phyloP scores from a whole-genome alignment of 1,284 basidiomycete genomes.

The Kwoniella shivajii region DNA sequence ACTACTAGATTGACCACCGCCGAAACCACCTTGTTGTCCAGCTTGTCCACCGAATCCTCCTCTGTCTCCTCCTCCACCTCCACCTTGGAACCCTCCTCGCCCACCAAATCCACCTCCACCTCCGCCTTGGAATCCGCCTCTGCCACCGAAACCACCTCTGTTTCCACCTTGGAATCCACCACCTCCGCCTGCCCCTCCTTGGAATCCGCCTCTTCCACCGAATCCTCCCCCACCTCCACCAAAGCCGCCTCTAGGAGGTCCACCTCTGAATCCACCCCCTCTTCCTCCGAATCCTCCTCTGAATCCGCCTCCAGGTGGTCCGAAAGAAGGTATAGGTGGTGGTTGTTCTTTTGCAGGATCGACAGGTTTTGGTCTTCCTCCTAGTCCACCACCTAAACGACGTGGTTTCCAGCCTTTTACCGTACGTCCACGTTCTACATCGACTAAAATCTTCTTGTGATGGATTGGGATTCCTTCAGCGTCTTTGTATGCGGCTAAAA shows the following conservation, averaged over 20 bases:
- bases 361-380: constrained; percentile 86
- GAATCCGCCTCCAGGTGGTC: constrained; percentile 38
- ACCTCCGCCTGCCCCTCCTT: constrained; percentile 22
- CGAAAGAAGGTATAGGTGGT: constrained; percentile 15
- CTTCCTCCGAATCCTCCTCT: constrained; percentile 50
- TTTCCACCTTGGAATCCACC: constrained; percentile 15
- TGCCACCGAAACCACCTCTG: constrained; percentile 13
- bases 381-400: constrained; percentile 90
- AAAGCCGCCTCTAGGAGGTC: constrained; percentile 16
- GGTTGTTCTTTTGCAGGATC: constrained; percentile 50
- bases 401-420: constrained; percentile 98
- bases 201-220: constrained; percentile 32
- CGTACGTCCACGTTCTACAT: constrained; percentile 96
- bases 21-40: constrained; percentile 10
- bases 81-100: constrained; percentile 7
- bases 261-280: constrained; percentile 37
- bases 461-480: constrained; percentile 96
- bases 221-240: constrained; percentile 36
- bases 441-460: constrained; percentile 92
- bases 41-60: constrained; percentile 17
- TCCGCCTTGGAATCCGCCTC: constrained; percentile 16
- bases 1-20: no score
- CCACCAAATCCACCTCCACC: constrained; percentile 4
- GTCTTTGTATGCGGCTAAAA: constrained; percentile 93
- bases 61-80: constrained; percentile 12